phyloP scores from a whole-genome alignment of 345 rosid genomes.

The Diplotaxis tenuifolia region DNA sequence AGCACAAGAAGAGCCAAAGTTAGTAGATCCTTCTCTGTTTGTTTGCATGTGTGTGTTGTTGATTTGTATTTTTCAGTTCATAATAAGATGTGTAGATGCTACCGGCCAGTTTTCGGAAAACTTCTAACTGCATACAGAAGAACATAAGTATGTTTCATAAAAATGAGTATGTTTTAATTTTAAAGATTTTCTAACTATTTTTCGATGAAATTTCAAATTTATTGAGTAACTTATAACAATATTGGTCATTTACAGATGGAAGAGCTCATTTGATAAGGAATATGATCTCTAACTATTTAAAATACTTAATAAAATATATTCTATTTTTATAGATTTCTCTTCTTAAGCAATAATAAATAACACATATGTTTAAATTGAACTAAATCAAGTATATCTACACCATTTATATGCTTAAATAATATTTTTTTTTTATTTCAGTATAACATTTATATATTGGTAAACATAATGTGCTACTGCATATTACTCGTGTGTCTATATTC shows the following conservation, averaged over 20 bases:
- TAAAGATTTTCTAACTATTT: background rate
- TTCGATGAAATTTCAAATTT: background rate
- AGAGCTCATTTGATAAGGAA: background rate
- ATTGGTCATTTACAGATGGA: background rate
- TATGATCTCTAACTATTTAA: background rate
- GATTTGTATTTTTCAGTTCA: conserved; percentile 1
- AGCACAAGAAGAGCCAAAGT: background rate
- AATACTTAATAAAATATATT: background rate
- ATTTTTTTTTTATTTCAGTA: too few species aligned
- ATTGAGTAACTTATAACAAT: background rate
- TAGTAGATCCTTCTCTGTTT: background rate
- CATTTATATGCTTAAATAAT: too few species aligned
- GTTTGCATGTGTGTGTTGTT: background rate
- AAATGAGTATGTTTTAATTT: background rate
- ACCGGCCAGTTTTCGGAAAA: background rate
- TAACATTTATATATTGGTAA: too few species aligned
- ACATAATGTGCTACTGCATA: too few species aligned
- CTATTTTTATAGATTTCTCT: too few species aligned
- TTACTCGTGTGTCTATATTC: background rate
- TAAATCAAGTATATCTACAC: too few species aligned
- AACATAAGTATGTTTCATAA: background rate
- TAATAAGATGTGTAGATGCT: background rate
- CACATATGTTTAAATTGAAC: too few species aligned
- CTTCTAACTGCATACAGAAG: background rate
- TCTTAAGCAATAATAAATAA: too few species aligned